A percentile compares a stretch with the other conserved stretches of the same genome.
Evolutionary conservation across 805 yeast species (phyloP).

Genomic region (Monosporozyma yasuniensis): DNA sequence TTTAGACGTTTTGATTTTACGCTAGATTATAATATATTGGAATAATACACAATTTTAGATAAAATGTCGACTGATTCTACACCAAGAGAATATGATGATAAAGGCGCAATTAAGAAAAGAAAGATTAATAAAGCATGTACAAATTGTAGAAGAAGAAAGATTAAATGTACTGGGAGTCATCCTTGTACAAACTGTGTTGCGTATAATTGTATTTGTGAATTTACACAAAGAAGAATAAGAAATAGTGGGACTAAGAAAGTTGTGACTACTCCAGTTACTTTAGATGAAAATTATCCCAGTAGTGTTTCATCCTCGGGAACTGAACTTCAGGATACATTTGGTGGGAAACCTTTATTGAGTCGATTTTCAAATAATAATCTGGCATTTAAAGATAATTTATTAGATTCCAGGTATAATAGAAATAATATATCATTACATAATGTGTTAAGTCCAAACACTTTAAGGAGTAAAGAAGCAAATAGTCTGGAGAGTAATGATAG

Average conservation of each 20-base stretch:
- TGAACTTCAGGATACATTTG: not conserved
- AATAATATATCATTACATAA: not conserved
- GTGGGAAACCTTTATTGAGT: not conserved
- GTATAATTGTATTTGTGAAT: slow-evolving; percentile 22
- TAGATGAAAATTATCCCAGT: not conserved
- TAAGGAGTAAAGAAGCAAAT: not conserved
- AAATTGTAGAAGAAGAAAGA: slow-evolving; percentile 28
- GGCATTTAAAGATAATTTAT: not conserved
- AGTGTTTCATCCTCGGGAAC: not conserved
- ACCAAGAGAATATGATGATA: not conserved
- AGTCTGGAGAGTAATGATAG: not conserved
- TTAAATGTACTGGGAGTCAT: slow-evolving; percentile 26
- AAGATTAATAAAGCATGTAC: slow-evolving; percentile 18
- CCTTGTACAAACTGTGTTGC: slow-evolving; percentile 27
- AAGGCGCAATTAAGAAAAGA: slow-evolving; percentile 1
- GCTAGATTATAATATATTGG: too few species aligned
- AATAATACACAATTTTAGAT: too few species aligned
- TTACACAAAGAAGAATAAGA: slow-evolving; percentile 4
- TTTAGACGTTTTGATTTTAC: too few species aligned
- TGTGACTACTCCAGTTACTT: too few species aligned
- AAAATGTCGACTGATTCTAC: not conserved
- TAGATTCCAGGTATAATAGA: not conserved
- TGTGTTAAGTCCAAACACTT: not conserved
- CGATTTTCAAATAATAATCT: not conserved
- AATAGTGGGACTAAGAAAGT: not conserved